phyloP scores from a whole-genome alignment of 1,139 yeast species.

The Suhomyces maxii region DNA sequence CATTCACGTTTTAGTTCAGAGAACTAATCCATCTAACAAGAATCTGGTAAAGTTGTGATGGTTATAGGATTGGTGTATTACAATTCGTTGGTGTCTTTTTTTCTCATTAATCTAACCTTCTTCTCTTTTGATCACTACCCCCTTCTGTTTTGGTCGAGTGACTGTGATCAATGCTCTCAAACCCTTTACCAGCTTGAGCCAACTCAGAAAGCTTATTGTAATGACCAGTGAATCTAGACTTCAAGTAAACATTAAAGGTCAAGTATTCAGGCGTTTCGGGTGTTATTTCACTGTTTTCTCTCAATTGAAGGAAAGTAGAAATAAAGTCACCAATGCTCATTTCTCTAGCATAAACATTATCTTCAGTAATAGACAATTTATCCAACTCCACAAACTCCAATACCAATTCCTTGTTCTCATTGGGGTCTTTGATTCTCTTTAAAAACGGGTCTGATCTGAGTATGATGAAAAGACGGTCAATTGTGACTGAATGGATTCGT shows the following conservation, averaged over 20 bases:
- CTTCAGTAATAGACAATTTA: conserved; percentile 38
- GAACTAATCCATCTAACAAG: no score
- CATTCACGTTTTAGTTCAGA: no score
- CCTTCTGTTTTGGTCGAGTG: neutral
- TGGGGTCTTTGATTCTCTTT: conserved; percentile 25
- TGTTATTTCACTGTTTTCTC: conserved; percentile 20
- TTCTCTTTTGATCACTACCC: neutral
- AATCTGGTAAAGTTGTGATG: no score
- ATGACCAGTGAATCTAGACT: conserved; percentile 34
- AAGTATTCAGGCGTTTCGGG: conserved; percentile 20
- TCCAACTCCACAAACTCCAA: conserved; percentile 35
- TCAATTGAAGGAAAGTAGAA: conserved; percentile 28
- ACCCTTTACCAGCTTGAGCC: conserved; percentile 25
- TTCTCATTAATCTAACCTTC: neutral
- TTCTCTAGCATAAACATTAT: conserved; percentile 35
- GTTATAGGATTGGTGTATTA: no score
- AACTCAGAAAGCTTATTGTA: conserved; percentile 28
- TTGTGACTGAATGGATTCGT: conserved; percentile 17
- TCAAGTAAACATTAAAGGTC: conserved; percentile 27
- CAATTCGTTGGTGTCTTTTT: no score
- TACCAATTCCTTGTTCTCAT: conserved; percentile 31
- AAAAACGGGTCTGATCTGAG: conserved; percentile 31
- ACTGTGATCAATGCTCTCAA: conserved; percentile 13
- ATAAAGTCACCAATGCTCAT: conserved; percentile 36
- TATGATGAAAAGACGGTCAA: conserved; percentile 28